Evolutionary conservation across 306 rosid genomes (phyloP).

Genomic region (Styphnolobium japonicum): DNA sequence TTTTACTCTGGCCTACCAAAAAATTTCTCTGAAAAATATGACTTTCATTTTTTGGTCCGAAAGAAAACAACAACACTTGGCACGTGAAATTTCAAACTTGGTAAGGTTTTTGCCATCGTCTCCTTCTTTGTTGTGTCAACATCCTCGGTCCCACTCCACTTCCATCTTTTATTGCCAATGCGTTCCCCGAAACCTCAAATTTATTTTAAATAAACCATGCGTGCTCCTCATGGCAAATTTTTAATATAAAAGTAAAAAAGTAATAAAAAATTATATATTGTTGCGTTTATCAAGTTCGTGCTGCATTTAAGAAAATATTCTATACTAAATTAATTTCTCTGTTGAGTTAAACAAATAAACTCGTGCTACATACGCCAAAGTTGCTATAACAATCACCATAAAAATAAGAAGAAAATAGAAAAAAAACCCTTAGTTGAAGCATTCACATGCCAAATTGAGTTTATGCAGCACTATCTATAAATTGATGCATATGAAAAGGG

Average conservation of each 20-base stretch:
- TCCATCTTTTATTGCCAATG: neutral
- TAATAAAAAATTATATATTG: neutral
- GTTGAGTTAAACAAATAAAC: neutral
- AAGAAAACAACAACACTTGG: too few relatives aligned
- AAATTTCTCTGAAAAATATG: too few relatives aligned
- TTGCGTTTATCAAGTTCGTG: neutral
- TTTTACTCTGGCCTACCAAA: too few relatives aligned
- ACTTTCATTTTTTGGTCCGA: too few relatives aligned
- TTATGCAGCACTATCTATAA: neutral
- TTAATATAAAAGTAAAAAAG: neutral
- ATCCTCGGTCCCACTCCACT: neutral
- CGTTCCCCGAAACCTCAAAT: neutral
- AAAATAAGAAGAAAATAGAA: too few relatives aligned
- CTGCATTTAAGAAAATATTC: too few relatives aligned
- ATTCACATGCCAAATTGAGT: neutral
- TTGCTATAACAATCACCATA: too few relatives aligned
- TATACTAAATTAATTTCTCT: neutral
- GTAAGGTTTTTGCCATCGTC: too few relatives aligned
- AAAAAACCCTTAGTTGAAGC: neutral
- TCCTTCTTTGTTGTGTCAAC: too few relatives aligned
- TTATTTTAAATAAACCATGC: neutral
- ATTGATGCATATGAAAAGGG: neutral
- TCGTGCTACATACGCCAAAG: neutral
- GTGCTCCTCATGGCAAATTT: neutral
- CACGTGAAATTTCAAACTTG: too few relatives aligned